Conservation (phyloP, 495 filamentous ascomycete species). For the Lasiosphaeria miniovina region DNA sequence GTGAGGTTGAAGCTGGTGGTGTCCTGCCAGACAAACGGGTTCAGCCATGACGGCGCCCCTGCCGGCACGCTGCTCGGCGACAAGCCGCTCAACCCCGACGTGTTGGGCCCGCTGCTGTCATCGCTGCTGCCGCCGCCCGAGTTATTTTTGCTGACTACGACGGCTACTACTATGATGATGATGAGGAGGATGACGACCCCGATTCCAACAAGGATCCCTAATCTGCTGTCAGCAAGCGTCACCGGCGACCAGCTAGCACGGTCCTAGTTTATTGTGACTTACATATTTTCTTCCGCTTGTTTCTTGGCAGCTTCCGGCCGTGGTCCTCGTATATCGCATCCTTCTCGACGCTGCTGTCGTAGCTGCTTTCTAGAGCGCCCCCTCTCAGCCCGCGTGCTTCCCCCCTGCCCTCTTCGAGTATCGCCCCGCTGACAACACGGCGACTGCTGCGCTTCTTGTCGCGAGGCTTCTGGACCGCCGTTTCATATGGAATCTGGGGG, state of each 20-base stretch:
- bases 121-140: conserved; percentile 14
- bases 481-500: neutral
- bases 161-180: conserved; percentile 71
- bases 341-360: conserved; percentile 36
- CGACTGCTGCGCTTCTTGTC: conserved; percentile 43
- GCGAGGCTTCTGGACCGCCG: conserved; percentile 6
- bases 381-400: conserved; percentile 29
- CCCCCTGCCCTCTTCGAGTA: conserved; percentile 62
- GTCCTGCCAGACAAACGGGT: conserved; percentile 92
- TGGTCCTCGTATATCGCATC: conserved; percentile 25
- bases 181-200: conserved; percentile 59
- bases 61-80: conserved; percentile 62
- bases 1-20: conserved; percentile 92
- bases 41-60: conserved; percentile 71
- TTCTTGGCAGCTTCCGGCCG: conserved; percentile 19
- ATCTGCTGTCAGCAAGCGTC: neutral
- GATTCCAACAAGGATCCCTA: conserved; percentile 52
- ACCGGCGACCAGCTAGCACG: neutral
- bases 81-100: conserved; percentile 56
- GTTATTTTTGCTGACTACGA: conserved; percentile 69
- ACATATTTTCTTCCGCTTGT: conserved; percentile 49
- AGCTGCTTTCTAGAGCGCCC: conserved; percentile 33
- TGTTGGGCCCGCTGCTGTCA: conserved; percentile 27
- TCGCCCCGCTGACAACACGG: conserved; percentile 63
- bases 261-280: conserved; percentile 15